Base-by-base conservation (phyloP, 192 early-diverging fungal genomes). In the Martensiomyces pterosporus region DNA sequence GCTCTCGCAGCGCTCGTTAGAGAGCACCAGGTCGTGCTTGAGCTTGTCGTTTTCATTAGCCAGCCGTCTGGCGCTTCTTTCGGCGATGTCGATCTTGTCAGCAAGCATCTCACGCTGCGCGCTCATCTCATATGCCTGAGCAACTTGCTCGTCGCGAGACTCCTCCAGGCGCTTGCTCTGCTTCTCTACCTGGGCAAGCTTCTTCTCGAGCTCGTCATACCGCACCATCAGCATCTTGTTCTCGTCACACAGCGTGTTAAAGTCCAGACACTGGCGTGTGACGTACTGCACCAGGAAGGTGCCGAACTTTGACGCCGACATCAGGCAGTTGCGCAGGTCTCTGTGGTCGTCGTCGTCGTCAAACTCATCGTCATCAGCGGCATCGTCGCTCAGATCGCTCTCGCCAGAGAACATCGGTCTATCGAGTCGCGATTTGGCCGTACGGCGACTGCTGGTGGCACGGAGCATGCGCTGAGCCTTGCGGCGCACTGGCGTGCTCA, bases 1-100 rank as follows among this genome's bases (percentile, higher is more conserved):
- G n/a, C 71, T 59, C 21, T 83, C 80, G 17, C 78, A 56, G 34
- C 82, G 77, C 40, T 83, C 79, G n/a, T 77, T 77, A 5, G 80
- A 57, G 9, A 50, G 29, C 15, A 58, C 52, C 1, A 84, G 66
- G 9, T 79, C 69, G 4, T 78, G 78, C 39, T 76, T 67, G 10
- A 83, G 38, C 38, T 72, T 77, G 34, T 77, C 77, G 22, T 79
- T 79, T 36, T 88, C 85, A 39, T 67, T 75, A 1, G 32, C 37
- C 42, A 58, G 33, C 9, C 61, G 59, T 13, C 57, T 50, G 25
- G 32, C 49, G 10, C 27, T 63, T 27, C 59, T 54, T 8, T 63
- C 59, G 3, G 35, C 43, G 0, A 36, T 43, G 10, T 62, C 49
- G 14, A 64, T n/a, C 52, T 60, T 50, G 2, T 69, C 60, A 13